A percentile compares a stretch with the other conserved stretches of the same genome.
Conservation (phyloP, 768 basidiomycete genomes). For the Clathrus columnatus region DNA sequence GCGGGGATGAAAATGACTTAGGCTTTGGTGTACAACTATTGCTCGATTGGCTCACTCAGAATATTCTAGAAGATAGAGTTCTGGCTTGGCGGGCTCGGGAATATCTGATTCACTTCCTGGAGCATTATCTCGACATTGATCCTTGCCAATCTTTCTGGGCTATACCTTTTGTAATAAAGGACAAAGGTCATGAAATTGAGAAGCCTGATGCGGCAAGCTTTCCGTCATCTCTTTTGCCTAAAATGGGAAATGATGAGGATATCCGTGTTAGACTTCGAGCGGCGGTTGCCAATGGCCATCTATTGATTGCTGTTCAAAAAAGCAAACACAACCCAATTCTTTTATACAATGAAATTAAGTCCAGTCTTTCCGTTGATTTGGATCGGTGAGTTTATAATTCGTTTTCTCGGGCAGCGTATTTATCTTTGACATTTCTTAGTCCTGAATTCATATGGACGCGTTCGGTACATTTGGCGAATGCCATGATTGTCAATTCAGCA, state of each 20-base stretch:
- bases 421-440: conserved; percentile 27
- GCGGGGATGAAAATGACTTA: conserved; percentile 23
- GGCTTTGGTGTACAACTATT: conserved; percentile 39
- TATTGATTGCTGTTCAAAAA: conserved; percentile 42
- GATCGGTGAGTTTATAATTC: conserved; percentile 36
- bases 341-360: conserved; percentile 42
- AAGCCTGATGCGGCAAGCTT: conserved; percentile 17
- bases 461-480: conserved; percentile 61
- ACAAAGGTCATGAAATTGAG: conserved; percentile 19
- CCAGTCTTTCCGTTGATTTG: conserved; percentile 35
- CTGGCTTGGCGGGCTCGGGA: conserved; percentile 65
- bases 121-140: conserved; percentile 52
- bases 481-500: conserved; percentile 68
- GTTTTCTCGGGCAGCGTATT: not conserved
- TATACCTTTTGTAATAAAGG: conserved; percentile 15
- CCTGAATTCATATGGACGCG: conserved; percentile 72
- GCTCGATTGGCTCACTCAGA: conserved; percentile 44
- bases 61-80: conserved; percentile 33
- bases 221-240: conserved; percentile 42
- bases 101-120: conserved; percentile 53
- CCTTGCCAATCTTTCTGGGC: conserved; percentile 45
- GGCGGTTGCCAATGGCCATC: conserved; percentile 46
- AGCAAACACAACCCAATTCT: conserved; percentile 26
- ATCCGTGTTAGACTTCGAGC: conserved; percentile 77
- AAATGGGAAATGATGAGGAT: conserved; percentile 59